Evolutionary conservation across 1,284 basidiomycete genomes (phyloP), one percentile per base, ranked within the genome.

Genomic region (Trichosporon faecale): DNA sequence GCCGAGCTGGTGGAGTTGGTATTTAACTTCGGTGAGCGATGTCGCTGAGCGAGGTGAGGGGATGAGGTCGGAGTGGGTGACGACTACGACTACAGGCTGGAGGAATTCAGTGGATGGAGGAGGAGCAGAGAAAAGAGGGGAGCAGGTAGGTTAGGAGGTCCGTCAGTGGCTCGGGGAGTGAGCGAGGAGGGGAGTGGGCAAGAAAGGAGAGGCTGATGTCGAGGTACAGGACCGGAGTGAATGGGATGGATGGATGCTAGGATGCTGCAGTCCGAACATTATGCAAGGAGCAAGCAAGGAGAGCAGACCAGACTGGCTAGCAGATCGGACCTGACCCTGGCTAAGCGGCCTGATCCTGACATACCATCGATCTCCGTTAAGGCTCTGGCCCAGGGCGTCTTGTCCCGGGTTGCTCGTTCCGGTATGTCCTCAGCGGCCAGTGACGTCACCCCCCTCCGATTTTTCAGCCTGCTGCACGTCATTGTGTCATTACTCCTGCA

Each of bases 111-210:
- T 64, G 33, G 61, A 60, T 37, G 55, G 23, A 66, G 65, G 25
- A 23, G 25, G 64, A 16, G 52, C 35, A 40, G 55, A 61, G 66
- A 64, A 35, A 23, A 55, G 67, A 68, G 65, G 44, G 31, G 65
- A 66, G 35, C 21, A 23, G 40, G 49, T 16, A 27, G n/a, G 60
- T 18, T 23, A 66, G 35, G 14, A 23, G 40, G 49, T 16, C 14
- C 9, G 60, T 18, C 35, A 31, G 67, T 25, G 37, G 35, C 9
- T 12, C 35, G 25, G 37, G 27, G 63, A 27, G 57, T 6, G 55
- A 2, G 25, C 11, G 21, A 7, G 25, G 57, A 21, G 4, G 6
- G 16, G 4, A 44, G 40, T 46, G 18, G 44, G 44, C 21, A n/a
- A 46, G 44, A 37, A 46, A 46, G 44, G 44, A n/a, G 44, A 46